Conservation (phyloP, 768 basidiomycete species). For the Rhizopogon sp. region DNA sequence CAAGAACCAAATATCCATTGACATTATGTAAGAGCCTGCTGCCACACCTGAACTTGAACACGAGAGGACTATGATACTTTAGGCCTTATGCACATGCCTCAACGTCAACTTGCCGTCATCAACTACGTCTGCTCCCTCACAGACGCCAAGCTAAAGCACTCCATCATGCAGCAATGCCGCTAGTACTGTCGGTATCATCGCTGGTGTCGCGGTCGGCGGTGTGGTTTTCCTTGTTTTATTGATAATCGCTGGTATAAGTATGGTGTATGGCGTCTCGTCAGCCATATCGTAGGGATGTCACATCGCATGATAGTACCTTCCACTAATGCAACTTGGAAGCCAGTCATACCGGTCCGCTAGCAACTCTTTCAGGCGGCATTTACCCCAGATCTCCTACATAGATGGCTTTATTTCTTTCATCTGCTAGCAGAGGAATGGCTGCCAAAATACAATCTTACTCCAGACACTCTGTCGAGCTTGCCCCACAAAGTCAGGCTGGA, state of each 20-base stretch:
- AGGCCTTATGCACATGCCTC: slow-evolving; percentile 36
- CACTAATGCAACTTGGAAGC: background rate
- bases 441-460: slow-evolving; percentile 1
- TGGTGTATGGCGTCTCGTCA: slow-evolving; percentile 30
- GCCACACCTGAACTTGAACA: too few species aligned
- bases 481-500: slow-evolving; percentile 24
- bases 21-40: too few species aligned
- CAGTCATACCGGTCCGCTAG: background rate
- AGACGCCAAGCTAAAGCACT: slow-evolving; percentile 16
- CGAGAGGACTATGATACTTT: background rate
- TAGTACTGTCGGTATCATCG: slow-evolving; percentile 43
- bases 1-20: too few species aligned
- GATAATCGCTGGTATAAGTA: slow-evolving; percentile 37
- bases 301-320: slow-evolving; percentile 11
- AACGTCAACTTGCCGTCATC: slow-evolving; percentile 48
- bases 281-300: too few species aligned
- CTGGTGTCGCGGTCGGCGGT: slow-evolving; percentile 43
- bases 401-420: slow-evolving; percentile 27
- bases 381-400: slow-evolving; percentile 12
- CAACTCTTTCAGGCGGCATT: slow-evolving; percentile 7
- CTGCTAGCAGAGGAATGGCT: slow-evolving; percentile 43
- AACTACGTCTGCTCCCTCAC: slow-evolving; percentile 24
- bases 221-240: slow-evolving; percentile 46
- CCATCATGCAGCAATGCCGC: slow-evolving; percentile 25
- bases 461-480: slow-evolving; percentile 31